phyloP scores from a whole-genome alignment of 345 rosid species.

The Eucalyptus leucophloia region DNA sequence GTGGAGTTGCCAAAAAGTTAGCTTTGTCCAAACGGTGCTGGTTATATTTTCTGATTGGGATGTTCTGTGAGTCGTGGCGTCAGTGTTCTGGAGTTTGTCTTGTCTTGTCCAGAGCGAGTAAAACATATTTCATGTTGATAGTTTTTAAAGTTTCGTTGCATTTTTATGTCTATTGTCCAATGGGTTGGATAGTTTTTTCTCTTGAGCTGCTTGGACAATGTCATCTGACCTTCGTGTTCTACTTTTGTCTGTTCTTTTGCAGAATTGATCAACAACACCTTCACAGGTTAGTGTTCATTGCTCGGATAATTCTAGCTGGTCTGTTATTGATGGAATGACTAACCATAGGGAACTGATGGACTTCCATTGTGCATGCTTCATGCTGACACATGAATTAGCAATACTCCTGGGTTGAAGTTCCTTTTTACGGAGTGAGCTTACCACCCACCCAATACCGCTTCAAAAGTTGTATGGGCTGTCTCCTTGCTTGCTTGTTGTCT shows the following conservation, averaged over 20 bases:
- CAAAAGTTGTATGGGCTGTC: neutral
- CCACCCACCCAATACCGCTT: neutral
- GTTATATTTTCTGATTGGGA: neutral
- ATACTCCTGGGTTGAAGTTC: neutral
- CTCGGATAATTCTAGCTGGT: neutral
- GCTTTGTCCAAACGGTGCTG: neutral
- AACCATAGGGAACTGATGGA: neutral
- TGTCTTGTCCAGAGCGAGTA: neutral
- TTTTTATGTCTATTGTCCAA: neutral
- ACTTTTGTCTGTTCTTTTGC: neutral
- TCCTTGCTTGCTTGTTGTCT: neutral
- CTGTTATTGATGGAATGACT: neutral
- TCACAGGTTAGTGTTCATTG: slow-evolving; percentile 26
- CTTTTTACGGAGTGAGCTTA: neutral
- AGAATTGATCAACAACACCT: slow-evolving; percentile 38
- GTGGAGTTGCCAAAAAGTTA: neutral
- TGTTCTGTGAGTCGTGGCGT: neutral
- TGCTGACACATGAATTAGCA: neutral
- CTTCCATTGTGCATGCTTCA: neutral
- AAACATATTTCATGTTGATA: neutral
- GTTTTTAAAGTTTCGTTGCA: neutral
- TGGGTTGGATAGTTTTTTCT: neutral
- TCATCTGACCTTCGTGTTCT: neutral
- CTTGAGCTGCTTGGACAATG: neutral
- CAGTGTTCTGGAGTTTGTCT: neutral